Evolutionary conservation across 139 green algal genomes (phyloP).

Genomic region (Spirogloea muscicola): DNA sequence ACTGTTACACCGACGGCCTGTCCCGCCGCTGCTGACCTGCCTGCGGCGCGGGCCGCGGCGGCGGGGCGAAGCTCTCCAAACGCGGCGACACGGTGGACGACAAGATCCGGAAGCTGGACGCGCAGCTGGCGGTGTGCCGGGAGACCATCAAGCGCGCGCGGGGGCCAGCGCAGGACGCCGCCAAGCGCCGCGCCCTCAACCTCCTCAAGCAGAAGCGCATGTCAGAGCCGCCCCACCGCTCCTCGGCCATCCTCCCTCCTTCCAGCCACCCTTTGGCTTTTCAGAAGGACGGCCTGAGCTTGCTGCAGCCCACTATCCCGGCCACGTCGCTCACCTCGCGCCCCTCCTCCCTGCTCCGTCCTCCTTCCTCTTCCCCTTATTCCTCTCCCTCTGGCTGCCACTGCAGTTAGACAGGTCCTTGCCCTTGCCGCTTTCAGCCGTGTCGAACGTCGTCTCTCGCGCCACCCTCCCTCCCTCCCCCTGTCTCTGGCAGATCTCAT

Average conservation of each 20-base stretch:
- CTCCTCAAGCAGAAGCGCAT: constrained; percentile 93
- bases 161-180: constrained; percentile 82
- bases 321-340: neutral
- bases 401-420: neutral
- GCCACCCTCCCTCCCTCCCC: too few species aligned
- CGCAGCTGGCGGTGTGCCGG: constrained; percentile 79
- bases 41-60: too few species aligned
- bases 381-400: neutral
- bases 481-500: too few species aligned
- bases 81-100: constrained; percentile 72
- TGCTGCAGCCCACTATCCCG: neutral
- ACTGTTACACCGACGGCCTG: too few species aligned
- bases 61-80: too few species aligned
- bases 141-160: constrained; percentile 80
- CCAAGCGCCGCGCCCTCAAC: constrained; percentile 80
- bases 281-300: neutral
- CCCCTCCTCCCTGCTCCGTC: neutral
- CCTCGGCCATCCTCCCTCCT: neutral
- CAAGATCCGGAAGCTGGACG: constrained; percentile 91
- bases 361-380: neutral
- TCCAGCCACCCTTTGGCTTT: neutral
- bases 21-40: too few species aligned
- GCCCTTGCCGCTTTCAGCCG: neutral
- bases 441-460: too few species aligned
- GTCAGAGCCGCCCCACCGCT: constrained; percentile 40